These are phyloP conservation scores for Kluyveromyces siamensis DNA, from an alignment of 805 yeast genomes.

Conservation along the genomic window DNA sequence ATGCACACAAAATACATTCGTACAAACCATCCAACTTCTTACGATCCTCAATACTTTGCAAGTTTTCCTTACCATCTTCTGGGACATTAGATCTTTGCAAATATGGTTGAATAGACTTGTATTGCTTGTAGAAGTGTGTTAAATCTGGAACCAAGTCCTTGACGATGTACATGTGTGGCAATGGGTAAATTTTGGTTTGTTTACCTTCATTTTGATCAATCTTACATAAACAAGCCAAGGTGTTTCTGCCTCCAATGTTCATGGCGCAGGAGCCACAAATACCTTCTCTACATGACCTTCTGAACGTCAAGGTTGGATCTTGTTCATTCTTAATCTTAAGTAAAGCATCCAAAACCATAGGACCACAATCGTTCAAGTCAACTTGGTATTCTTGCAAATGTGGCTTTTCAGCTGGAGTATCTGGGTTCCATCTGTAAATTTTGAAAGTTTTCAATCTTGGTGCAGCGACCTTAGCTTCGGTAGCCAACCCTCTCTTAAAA, in stretches of 20 bases:
- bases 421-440: slow-evolving; percentile 98
- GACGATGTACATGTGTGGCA: slow-evolving; percentile 97
- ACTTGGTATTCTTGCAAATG: slow-evolving; percentile 72
- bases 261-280: slow-evolving; percentile 99
- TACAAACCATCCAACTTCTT: slow-evolving; percentile 93
- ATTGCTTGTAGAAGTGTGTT: slow-evolving; percentile 96
- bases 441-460: slow-evolving; percentile 74
- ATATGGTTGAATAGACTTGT: slow-evolving; percentile 95
- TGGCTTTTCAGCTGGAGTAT: slow-evolving; percentile 89
- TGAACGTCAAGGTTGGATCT: slow-evolving; percentile 89
- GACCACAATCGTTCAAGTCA: slow-evolving; percentile 89
- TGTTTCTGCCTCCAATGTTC: slow-evolving; percentile 97
- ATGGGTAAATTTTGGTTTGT: slow-evolving; percentile 83
- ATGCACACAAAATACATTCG: slow-evolving; percentile 97
- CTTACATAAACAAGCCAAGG: slow-evolving; percentile 92
- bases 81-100: slow-evolving; percentile 74
- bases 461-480: slow-evolving; percentile 43
- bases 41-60: slow-evolving; percentile 87
- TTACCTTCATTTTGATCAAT: slow-evolving; percentile 72
- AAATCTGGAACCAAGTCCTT: slow-evolving; percentile 96
- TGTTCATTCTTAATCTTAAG: slow-evolving; percentile 94
- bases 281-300: slow-evolving; percentile 99
- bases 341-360: slow-evolving; percentile 94
- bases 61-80: slow-evolving; percentile 84
- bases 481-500: slow-evolving; percentile 19